Evolutionary conservation across 1,139 yeast species (phyloP), one percentile per base, ranked within the genome.

Genomic region (Geotrichum fermentans): DNA sequence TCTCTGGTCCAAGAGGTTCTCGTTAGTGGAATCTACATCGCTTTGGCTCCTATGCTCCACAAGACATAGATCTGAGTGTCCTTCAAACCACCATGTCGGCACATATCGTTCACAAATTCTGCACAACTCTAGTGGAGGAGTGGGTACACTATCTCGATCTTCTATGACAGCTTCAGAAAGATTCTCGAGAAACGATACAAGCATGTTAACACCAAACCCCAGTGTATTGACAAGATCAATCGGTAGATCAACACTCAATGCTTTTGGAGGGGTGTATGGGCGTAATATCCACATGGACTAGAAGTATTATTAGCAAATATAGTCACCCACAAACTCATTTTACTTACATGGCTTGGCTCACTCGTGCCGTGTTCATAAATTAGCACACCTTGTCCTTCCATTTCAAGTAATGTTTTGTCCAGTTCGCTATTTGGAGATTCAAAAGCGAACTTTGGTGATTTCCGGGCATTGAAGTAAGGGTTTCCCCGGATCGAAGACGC

Each of bases 41-140:
- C 89, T 90, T 59, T 82, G 88, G 2, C 85, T 79, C 57, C 83
- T 77, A 65, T 89, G 96, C 62, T 89, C 97, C 39, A 87, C 79
- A 26, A 86, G 72, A 60, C 99, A 94, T 47, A 86, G 71, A 61
- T 89, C 95, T 1, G 94, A 83, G 66, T 94, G 99, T 47, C 83
- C 78, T 60, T 90, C 98, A 45, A 92, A 73, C 82, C 95, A 92
- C 98, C 98, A 94, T 1, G 92, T 88, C 1, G 96, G 97, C n/a
- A 90, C 80, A 46, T 78, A 78, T 26, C 82, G 80, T 61, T 94
- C 99, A 66, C 99, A 94, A 18, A 94, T 89, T 46, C 96, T 75
- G 65, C 99, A 94, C 37, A 90, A 70, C 40, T 88, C 86, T 41
- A 81, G 73, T 34, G 82, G 82, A 0, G 95, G 96, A 28, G 80